Base-by-base conservation (phyloP, 106 monocot species). In the Xerophyta viscosa region DNA sequence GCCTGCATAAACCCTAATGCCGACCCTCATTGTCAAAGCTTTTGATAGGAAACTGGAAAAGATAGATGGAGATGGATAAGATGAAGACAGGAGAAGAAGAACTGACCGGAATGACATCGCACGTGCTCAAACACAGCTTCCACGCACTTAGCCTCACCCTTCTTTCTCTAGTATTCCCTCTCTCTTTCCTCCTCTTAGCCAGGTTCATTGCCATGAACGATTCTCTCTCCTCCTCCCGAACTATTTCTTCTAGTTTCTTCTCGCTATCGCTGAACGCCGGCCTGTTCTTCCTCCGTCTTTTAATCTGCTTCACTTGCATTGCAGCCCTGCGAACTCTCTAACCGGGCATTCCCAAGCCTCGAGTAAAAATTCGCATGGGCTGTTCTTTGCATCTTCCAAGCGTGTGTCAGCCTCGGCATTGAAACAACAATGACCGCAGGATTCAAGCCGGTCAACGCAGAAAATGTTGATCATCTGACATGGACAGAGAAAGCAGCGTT, bases 101-200 rank as follows among this genome's bases (percentile, higher is more conserved):
- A 13, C 27, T 8, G 24, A 13, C 27, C 24, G 10, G 0, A 23
- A 51, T 27, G n/a, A 29, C 17, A 12, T 4, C 31, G 29, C 29
- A 28, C 15, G 0, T 31, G 2, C 1, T 54, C 29, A 54, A 54
- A n/a, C 20, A 54, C 18, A n/a, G 1, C 15, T 54, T 54, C 53
- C 53, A 54, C 20, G 31, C 24, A 54, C 29, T 54, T 0, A 54
- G 53, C 53, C 20, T 54, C 18, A 31, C 31, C 9, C 14, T 54
- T 19, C 17, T 54, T 20, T 54, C 53, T 20, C 29, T 54, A 18
- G 29, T 54, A 9, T 30, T 54, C 10, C 53, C 53, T 1, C 53
- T 54, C 53, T 54, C 53, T 7, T 54, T 54, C 53, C 53, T 54
- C 31, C 17, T 54, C 29, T 30, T 54, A 6, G 19, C 31, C 21